phyloP scores from a whole-genome alignment of 1,284 basidiomycete genomes.

The Schizophyllum commune region DNA sequence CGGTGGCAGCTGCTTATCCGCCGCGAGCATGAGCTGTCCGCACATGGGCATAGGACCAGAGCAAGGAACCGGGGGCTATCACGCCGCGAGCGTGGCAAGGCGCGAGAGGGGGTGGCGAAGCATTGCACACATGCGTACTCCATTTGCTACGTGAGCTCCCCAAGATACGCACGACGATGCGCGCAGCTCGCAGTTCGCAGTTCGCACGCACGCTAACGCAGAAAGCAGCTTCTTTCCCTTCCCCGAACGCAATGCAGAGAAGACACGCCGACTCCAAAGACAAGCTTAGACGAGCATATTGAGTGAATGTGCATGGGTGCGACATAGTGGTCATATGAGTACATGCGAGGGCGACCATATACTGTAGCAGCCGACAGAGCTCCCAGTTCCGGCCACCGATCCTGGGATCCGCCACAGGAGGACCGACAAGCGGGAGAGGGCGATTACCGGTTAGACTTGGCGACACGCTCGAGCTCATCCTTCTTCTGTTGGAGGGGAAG shows the following conservation, averaged over 20 bases:
- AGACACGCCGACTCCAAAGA: neutral
- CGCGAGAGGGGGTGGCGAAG: neutral
- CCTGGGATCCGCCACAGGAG: neutral
- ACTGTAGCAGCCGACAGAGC: neutral
- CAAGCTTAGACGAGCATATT: neutral
- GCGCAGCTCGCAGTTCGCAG: neutral
- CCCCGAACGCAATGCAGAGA: neutral
- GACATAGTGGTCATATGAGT: neutral
- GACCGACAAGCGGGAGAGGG: neutral
- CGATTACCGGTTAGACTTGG: slow-evolving; percentile 95
- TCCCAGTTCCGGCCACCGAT: neutral
- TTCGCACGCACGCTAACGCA: neutral
- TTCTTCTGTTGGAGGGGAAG: slow-evolving; percentile 55
- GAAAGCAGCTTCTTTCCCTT: too few species aligned
- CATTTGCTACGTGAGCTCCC: neutral
- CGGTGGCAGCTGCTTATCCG: neutral
- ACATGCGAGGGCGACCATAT: neutral
- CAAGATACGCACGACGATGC: neutral
- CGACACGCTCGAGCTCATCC: slow-evolving; percentile 98
- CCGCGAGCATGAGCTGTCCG: neutral
- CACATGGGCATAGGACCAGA: neutral
- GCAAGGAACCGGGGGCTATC: neutral
- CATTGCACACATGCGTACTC: neutral
- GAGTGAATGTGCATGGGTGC: neutral
- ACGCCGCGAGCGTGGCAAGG: neutral